phyloP scores from a whole-genome alignment of 495 filamentous ascomycete genomes.

The Parathielavia appendiculata region DNA sequence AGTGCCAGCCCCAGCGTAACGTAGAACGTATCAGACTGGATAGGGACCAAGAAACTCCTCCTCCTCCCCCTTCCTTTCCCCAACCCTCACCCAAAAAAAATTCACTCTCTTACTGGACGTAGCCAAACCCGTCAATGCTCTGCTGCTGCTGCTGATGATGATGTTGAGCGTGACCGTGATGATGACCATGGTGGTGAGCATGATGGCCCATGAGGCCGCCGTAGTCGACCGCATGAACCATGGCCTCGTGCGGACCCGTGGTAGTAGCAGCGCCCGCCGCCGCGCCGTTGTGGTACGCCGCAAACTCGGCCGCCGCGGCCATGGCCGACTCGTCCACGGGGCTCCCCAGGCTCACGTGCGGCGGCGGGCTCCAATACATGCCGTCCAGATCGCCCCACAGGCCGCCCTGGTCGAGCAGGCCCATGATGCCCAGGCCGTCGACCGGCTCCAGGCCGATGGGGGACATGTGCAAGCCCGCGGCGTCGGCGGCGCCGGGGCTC shows the following conservation, averaged over 20 bases:
- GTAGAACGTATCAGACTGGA: too few relatives aligned
- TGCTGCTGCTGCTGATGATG: conserved; percentile 3
- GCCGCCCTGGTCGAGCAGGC: conserved; percentile 49
- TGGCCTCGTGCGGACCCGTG: conserved; percentile 5
- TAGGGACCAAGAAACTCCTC: too few relatives aligned
- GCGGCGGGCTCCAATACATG: conserved; percentile 41
- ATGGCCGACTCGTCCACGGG: conserved; percentile 26
- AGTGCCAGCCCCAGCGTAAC: too few relatives aligned
- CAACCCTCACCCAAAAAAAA: too few relatives aligned
- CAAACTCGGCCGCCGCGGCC: conserved; percentile 23
- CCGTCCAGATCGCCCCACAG: conserved; percentile 52
- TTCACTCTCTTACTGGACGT: conserved; percentile 16
- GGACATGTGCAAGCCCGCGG: conserved; percentile 42
- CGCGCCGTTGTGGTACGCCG: conserved; percentile 5
- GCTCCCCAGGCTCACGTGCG: conserved; percentile 20
- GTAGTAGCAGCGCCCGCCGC: background rate
- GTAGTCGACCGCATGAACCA: conserved; percentile 16
- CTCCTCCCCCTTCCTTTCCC: too few relatives aligned
- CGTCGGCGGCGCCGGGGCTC: conserved; percentile 16
- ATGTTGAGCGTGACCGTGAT: background rate
- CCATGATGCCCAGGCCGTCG: conserved; percentile 49
- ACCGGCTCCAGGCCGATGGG: conserved; percentile 48
- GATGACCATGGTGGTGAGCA: conserved; percentile 4
- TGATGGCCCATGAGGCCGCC: conserved; percentile 15
- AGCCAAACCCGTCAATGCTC: conserved; percentile 19